Evolutionary conservation across 2,329 filamentous ascomycete species (phyloP).

Genomic region (Neofusicoccum laricinum): DNA sequence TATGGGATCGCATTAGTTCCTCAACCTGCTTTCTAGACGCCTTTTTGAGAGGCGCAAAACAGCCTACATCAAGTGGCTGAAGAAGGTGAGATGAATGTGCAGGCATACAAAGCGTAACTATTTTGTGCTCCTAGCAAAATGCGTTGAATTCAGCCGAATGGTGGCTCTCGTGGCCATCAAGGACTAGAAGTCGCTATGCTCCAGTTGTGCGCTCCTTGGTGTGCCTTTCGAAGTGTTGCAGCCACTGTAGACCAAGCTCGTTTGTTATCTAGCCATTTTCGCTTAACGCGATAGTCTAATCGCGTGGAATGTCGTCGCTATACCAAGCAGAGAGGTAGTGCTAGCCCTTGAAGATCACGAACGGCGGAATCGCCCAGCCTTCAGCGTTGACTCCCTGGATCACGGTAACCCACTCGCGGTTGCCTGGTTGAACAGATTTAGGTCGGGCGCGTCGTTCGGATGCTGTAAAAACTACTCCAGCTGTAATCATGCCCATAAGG

Average conservation of each 20-base stretch:
- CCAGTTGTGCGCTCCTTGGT: constrained; percentile 22
- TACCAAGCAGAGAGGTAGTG: constrained; percentile 6
- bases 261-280: too few relatives aligned
- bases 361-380: background rate
- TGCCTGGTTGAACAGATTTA: constrained; percentile 25
- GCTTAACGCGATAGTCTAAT: too few relatives aligned
- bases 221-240: too few relatives aligned
- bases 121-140: constrained; percentile 32
- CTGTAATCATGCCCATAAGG: constrained; percentile 29
- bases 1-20: constrained; percentile 23
- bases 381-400: constrained; percentile 20
- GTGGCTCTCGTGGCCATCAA: constrained; percentile 37
- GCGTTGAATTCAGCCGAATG: constrained; percentile 31
- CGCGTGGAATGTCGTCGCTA: too few relatives aligned
- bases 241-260: too few relatives aligned
- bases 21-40: constrained; percentile 29
- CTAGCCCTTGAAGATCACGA: background rate
- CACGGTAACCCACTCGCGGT: constrained; percentile 28
- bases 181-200: constrained; percentile 32
- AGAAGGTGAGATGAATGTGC: constrained; percentile 34
- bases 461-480: constrained; percentile 26
- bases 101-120: constrained; percentile 36
- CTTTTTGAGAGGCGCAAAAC: constrained; percentile 33
- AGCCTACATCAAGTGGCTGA: constrained; percentile 37
- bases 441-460: constrained; percentile 20